Conservation (phyloP, 1,139 yeast genomes). For the Nakaseomyces uthaithaninus region DNA sequence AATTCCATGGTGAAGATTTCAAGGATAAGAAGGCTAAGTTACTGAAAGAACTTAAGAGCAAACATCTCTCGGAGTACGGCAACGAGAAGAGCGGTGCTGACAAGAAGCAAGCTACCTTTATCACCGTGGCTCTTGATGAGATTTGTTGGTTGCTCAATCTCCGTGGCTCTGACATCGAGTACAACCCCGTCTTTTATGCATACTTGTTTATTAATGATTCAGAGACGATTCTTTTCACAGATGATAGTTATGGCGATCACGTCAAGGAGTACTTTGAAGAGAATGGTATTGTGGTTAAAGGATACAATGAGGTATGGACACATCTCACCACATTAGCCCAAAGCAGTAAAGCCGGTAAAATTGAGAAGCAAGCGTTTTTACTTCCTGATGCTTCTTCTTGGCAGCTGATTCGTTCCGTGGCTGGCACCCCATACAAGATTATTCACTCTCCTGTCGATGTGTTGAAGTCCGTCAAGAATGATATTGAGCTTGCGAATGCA, state of each 20-base stretch:
- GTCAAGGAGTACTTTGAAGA: conserved; percentile 29
- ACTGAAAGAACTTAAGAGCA: conserved; percentile 31
- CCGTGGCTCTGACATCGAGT: conserved; percentile 79
- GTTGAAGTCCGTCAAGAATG: conserved; percentile 73
- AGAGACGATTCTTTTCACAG: conserved; percentile 53
- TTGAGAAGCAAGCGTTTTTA: conserved; percentile 37
- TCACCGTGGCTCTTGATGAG: conserved; percentile 76
- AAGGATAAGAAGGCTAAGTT: conserved; percentile 35
- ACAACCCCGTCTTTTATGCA: conserved; percentile 84
- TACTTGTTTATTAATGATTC: conserved; percentile 56
- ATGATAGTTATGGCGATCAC: conserved; percentile 33
- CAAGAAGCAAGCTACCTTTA: conserved; percentile 31
- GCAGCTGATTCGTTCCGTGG: conserved; percentile 52
- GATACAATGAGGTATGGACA: conserved; percentile 51
- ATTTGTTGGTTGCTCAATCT: conserved; percentile 88
- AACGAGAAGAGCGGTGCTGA: conserved; percentile 14
- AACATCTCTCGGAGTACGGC: conserved; percentile 29
- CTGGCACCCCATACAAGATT: conserved; percentile 34
- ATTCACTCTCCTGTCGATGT: conserved; percentile 57
- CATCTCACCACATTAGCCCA: conserved; percentile 34
- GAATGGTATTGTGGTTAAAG: conserved; percentile 40
- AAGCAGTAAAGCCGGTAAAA: conserved; percentile 12
- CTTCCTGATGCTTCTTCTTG: conserved; percentile 68
- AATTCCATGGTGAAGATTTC: conserved; percentile 44
- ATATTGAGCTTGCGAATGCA: conserved; percentile 67